Evolutionary conservation across 2,329 filamentous ascomycete species (phyloP), one percentile per base, ranked within the genome.

Genomic region (Emmonsia crescens): DNA sequence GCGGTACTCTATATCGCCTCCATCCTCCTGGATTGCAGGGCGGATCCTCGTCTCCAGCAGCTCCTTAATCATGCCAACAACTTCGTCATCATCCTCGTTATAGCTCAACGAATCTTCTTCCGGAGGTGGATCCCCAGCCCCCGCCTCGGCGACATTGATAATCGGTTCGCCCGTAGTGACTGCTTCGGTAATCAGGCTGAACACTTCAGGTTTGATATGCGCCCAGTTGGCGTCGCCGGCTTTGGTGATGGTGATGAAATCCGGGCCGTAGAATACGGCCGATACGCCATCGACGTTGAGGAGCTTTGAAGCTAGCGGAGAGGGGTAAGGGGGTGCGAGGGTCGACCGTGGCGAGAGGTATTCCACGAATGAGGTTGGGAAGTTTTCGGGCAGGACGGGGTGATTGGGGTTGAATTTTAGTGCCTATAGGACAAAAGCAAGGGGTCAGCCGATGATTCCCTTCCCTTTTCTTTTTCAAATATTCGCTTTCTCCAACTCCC

Each of bases 61-160:
- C 77, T 99, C 94, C 79, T 97, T 96, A 77, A 99, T 97, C 94
- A 97, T 97, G 63, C 91, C 89, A 9, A 99, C 88, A 12, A 96
- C 90, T 76, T 99, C 94, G 67, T 87, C 88, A 73, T 99, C 94
- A 65, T 95, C 87, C 72, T 96, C 91, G 68, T 93, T 86, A 74
- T 93, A 96, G 27, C 84, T 84, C 59, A 96, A 79, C 63, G 85
- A 89, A 69, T 96, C 91, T 64, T 84, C 64, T 79, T 79, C 16
- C 70, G 66, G 51, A 76, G 65, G 69, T 77, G 27, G 19, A 2
- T 64, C 77, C 82, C 68, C 71, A 83, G 76, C 57, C 79, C 76
- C 56, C 66, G 83, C 52, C 31, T 59, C 42, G 63, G 84, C 85
- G 67, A 82, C 83, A 65, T 85, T 89, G 63, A 97, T 92, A 60